Base-by-base conservation (phyloP, 139 green algal genomes). In the Coelastrella sp. region DNA sequence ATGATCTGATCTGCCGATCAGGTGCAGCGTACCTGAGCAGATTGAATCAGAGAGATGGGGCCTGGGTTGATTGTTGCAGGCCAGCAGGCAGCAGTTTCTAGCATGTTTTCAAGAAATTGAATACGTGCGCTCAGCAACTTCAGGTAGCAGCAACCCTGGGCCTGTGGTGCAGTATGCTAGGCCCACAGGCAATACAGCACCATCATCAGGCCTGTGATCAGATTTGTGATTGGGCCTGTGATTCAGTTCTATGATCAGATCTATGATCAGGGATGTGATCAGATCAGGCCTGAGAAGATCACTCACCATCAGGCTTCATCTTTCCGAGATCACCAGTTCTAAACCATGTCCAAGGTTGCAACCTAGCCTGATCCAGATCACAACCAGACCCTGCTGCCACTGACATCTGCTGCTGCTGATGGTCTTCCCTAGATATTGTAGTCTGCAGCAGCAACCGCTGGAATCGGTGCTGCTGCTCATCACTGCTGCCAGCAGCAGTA, bases 311-410 rank as follows among this genome's bases (percentile, higher is more conserved):
- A n/a, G 17, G 35, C 4, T 56, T 80, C 35, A 92, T 60, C 20
- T 35, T 70, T 8, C 93, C 93, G 5, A 94, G 68, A 72, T 95
- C 93, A 15, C 91, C 91, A 6, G 91, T 94, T 3, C 91, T 63
- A 49, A 94, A 95, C 75, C 90, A 84, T 27, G 11, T n/a, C 20
- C 25, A n/a, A 58, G 19, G 68, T 24, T 81, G 7, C 25, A 68
- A 56, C 8, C 10, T n/a, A 56, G 27, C 20, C 17, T 22, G 10
- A 56, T 20, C 20, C 49, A 88, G 3, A 20, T 80, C 35, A 49
- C 63, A 56, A 0, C 84, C 56, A 7, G 68, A 9, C 14, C 84
- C 84, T n/a, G 68, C 68, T 61, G 68, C 68, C 25, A 88, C 68
- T 81, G 84, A 88, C 19, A 81, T 15, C 68, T 80, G 68, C 24